Percentiles rank a stretch among this genome's conserved stretches.
Evolutionary conservation across 2,329 filamentous ascomycete genomes (phyloP).

Genomic region (Coniochaeta ligniaria): DNA sequence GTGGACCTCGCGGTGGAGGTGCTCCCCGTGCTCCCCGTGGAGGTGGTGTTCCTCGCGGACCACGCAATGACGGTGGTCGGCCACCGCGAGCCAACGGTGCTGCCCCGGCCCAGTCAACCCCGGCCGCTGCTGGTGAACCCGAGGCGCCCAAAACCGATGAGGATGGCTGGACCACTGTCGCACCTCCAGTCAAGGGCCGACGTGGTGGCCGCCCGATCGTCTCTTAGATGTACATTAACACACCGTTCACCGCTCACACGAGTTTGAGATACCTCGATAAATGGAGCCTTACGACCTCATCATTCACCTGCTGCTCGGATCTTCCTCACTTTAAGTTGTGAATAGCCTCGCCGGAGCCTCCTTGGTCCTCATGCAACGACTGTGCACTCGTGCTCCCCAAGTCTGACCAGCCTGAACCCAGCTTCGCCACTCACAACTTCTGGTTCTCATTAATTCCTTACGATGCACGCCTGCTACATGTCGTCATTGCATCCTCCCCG

Average conservation of each 20-base stretch:
- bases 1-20: slow-evolving; percentile 33
- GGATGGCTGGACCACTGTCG: slow-evolving; percentile 59
- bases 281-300: not conserved
- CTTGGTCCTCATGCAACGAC: not conserved
- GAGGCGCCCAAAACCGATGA: slow-evolving; percentile 32
- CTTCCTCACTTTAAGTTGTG: not conserved
- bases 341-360: not conserved
- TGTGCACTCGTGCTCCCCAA: not conserved
- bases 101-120: slow-evolving; percentile 25
- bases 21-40: slow-evolving; percentile 33
- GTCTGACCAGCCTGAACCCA: not conserved
- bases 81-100: slow-evolving; percentile 39
- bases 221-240: slow-evolving; percentile 2
- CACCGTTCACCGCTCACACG: slow-evolving; percentile 1
- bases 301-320: not conserved
- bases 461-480: not conserved
- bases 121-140: slow-evolving; percentile 21
- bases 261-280: not conserved
- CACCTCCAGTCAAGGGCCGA: slow-evolving; percentile 28
- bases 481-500: not conserved
- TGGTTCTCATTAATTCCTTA: not conserved
- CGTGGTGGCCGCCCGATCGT: slow-evolving; percentile 16
- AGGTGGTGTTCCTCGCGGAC: slow-evolving; percentile 33
- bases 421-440: not conserved
- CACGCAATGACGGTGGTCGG: slow-evolving; percentile 36